phyloP scores from a whole-genome alignment of 2,329 filamentous ascomycete genomes.

The Cordyceps sp. region DNA sequence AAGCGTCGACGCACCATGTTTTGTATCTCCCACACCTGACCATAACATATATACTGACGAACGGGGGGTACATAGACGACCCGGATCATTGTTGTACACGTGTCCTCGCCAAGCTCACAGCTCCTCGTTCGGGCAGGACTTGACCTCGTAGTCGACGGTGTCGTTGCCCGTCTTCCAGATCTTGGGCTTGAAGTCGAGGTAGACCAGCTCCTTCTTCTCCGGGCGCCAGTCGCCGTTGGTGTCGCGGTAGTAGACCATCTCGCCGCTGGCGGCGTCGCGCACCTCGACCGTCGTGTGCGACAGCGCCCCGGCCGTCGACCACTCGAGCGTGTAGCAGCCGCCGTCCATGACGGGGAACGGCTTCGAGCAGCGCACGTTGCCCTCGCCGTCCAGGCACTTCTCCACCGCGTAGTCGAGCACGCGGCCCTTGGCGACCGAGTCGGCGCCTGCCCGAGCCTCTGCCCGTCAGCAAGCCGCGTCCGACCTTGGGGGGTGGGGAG shows the following conservation, averaged over 20 bases:
- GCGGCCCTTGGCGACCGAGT: slow-evolving; percentile 13
- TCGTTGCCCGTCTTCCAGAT: slow-evolving; percentile 23
- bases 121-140: slow-evolving; percentile 2
- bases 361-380: slow-evolving; percentile 20
- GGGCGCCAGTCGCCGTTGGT: slow-evolving; percentile 27
- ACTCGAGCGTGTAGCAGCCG: slow-evolving; percentile 23
- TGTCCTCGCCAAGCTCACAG: background rate
- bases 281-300: slow-evolving; percentile 22
- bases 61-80: too few species aligned
- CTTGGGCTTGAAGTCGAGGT: slow-evolving; percentile 29
- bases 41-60: too few species aligned
- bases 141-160: slow-evolving; percentile 25
- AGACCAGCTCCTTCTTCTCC: slow-evolving; percentile 26
- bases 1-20: too few species aligned
- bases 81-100: too few species aligned
- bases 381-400: slow-evolving; percentile 21
- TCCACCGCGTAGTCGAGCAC: slow-evolving; percentile 24
- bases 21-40: too few species aligned
- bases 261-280: slow-evolving; percentile 17
- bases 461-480: too few species aligned
- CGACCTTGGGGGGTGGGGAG: background rate
- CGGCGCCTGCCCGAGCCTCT: too few species aligned
- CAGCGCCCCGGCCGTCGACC: slow-evolving; percentile 19
- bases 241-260: slow-evolving; percentile 27
- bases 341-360: slow-evolving; percentile 21